These are phyloP conservation scores for Biscutella laevigata DNA, from an alignment of 441 rosid genomes.

Conservation along the genomic window DNA sequence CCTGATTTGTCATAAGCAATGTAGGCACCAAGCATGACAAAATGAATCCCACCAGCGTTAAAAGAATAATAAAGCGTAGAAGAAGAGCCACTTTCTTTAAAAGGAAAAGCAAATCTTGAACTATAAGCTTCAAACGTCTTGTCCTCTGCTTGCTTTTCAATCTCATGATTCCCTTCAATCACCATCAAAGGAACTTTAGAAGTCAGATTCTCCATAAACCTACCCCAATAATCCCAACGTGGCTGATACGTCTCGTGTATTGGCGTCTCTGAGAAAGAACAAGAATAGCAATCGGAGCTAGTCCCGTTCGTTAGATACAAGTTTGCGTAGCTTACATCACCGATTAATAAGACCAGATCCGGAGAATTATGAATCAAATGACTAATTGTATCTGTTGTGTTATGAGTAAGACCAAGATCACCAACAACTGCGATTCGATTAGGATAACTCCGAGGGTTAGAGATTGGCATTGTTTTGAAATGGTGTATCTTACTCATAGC, in stretches of 20 bases:
- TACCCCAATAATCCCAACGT: conserved; percentile 70
- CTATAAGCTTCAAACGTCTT: conserved; percentile 61
- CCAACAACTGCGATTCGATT: conserved; percentile 44
- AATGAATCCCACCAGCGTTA: conserved; percentile 88
- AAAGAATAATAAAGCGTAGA: conserved; percentile 76
- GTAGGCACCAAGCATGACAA: conserved; percentile 75
- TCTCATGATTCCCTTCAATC: conserved; percentile 65
- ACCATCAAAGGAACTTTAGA: conserved; percentile 60
- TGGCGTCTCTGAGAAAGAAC: conserved; percentile 32
- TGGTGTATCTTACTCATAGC: conserved; percentile 35
- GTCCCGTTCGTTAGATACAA: conserved; percentile 47
- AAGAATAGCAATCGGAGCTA: conserved; percentile 40
- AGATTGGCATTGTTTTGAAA: conserved; percentile 46
- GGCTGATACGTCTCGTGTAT: conserved; percentile 56
- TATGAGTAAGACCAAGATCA: conserved; percentile 60
- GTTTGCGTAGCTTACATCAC: conserved; percentile 51
- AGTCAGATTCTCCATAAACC: conserved; percentile 55
- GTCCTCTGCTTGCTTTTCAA: conserved; percentile 52
- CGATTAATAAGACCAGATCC: conserved; percentile 45
- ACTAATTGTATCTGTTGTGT: conserved; percentile 44
- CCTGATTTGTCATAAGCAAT: conserved; percentile 49
- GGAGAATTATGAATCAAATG: conserved; percentile 47
- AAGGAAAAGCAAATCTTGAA: conserved; percentile 77
- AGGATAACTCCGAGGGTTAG: conserved; percentile 36
- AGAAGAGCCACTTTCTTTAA: conserved; percentile 53